Base-by-base conservation (phyloP, 176 grass and related monocot genomes). In the Pharus latifolius region DNA sequence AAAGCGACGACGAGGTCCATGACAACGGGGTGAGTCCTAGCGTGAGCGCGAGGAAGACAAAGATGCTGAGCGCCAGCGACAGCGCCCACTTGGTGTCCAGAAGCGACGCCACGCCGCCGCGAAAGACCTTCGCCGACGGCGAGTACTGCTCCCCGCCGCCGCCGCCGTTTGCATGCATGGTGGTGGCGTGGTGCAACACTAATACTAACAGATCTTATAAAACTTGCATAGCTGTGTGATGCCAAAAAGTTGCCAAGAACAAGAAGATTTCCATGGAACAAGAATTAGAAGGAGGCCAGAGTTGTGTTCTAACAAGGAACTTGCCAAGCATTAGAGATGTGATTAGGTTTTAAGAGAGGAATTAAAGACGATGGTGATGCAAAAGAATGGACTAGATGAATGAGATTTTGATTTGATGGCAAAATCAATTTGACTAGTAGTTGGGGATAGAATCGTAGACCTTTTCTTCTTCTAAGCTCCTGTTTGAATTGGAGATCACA, bases 21-120 rank as follows among this genome's bases (percentile, higher is more conserved):
- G 70, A 64, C 10, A 43, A 73, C 4, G 77, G 57, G 18, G 69
- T 76, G 6, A 91, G 52, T 19, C 69, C 15, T 58, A 87, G 73
- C 11, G 66, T 68, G 30, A 81, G 68, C 12, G 78, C 83, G 27
- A 86, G 56, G 56, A 86, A 66, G 25, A 91, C 69, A 9, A 78
- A 78, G 20, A 79, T 70, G 68, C 55, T 62, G 69, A 82, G 47
- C 51, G 40, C 74, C 1, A 34, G 72, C 0, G 78, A 69, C 6
- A 69, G 41, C 24, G 87, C 79, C 74, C 81, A 78, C 59, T 50
- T 17, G 74, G 61, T 64, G 13, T 86, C 83, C n/a, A 65, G 2
- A 32, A 76, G 49, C 57, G 71, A 49, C 12, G 65, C 41, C 12
- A 17, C 22, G 50, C 23, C 50, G 42, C 66, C 66, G 13, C 54